phyloP scores from a whole-genome alignment of 2,329 filamentous ascomycete genomes.

The Scolecobasidium constrictum region DNA sequence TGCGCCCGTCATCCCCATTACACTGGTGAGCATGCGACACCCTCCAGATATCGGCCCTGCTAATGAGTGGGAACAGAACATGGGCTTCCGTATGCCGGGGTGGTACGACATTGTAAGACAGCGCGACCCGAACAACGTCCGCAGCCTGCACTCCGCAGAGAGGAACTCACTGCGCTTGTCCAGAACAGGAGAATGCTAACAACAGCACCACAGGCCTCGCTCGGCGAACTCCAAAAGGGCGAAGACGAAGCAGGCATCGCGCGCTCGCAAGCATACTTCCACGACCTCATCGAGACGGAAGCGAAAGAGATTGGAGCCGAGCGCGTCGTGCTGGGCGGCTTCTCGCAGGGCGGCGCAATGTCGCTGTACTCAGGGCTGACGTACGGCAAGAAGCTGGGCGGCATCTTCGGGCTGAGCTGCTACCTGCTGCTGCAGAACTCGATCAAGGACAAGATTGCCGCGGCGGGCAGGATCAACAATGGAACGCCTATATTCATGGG shows the following conservation, averaged over 20 bases:
- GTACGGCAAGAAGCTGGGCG: constrained; percentile 62
- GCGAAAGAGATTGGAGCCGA: constrained; percentile 71
- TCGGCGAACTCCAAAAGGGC: constrained; percentile 21
- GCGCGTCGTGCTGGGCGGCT: constrained; percentile 77
- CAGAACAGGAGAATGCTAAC: no score
- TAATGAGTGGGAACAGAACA: constrained; percentile 43
- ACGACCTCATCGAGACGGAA: constrained; percentile 68
- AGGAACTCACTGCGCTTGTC: not conserved
- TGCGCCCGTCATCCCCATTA: constrained; percentile 77
- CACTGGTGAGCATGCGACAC: constrained; percentile 45
- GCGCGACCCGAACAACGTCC: constrained; percentile 6
- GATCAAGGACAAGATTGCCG: constrained; percentile 37
- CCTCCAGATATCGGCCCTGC: no score
- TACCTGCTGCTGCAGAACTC: constrained; percentile 66
- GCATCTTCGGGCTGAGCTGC: constrained; percentile 74
- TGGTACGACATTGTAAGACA: constrained; percentile 69
- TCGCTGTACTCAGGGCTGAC: constrained; percentile 73
- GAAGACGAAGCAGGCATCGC: constrained; percentile 68
- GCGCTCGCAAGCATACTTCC: constrained; percentile 62
- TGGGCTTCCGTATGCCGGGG: constrained; percentile 70
- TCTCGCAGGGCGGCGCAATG: constrained; percentile 82
- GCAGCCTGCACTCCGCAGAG: not conserved
- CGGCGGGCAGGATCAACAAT: constrained; percentile 46
- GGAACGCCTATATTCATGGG: constrained; percentile 80
- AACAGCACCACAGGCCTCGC: constrained; percentile 9